Evolutionary conservation across 352 stramenopile genomes (phyloP).

Genomic region (Pythium monospermum): DNA sequence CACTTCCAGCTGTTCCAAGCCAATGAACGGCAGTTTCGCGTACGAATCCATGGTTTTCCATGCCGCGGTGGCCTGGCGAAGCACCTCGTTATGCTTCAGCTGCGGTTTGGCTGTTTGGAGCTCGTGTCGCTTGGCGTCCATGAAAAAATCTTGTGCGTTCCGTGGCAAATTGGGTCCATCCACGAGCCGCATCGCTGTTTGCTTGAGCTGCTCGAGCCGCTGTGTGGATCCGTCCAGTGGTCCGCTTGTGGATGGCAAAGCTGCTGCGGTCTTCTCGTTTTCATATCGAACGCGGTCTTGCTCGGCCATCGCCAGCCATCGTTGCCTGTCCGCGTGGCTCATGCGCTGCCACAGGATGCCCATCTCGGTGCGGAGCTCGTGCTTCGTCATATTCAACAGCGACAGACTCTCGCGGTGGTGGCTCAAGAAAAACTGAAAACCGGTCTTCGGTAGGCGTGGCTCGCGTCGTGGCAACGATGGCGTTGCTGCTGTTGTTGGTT

Average conservation of each 20-base stretch:
- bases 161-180: conserved; percentile 34
- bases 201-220: conserved; percentile 35
- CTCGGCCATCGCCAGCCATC: conserved; percentile 45
- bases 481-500: neutral
- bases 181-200: conserved; percentile 22
- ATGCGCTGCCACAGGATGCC: conserved; percentile 45
- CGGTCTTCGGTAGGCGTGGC: conserved; percentile 38
- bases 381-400: conserved; percentile 46
- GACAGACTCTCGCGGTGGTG: conserved; percentile 51
- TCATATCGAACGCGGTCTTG: conserved; percentile 22
- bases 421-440: conserved; percentile 58
- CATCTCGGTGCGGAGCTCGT: conserved; percentile 55
- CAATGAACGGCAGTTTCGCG: conserved; percentile 30
- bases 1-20: conserved; percentile 36
- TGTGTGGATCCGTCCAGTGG: conserved; percentile 20
- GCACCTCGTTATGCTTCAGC: conserved; percentile 41
- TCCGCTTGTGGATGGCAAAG: too few species aligned
- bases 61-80: conserved; percentile 29
- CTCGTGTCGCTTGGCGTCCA: conserved; percentile 31
- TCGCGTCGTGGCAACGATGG: conserved; percentile 26
- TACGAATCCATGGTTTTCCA: conserved; percentile 38
- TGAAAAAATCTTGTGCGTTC: conserved; percentile 41
- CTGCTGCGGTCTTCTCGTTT: neutral
- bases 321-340: conserved; percentile 31
- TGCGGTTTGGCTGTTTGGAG: conserved; percentile 24